Evolutionary conservation across 192 early-diverging fungal genomes (phyloP).

Genomic region (Linderina pennispora): DNA sequence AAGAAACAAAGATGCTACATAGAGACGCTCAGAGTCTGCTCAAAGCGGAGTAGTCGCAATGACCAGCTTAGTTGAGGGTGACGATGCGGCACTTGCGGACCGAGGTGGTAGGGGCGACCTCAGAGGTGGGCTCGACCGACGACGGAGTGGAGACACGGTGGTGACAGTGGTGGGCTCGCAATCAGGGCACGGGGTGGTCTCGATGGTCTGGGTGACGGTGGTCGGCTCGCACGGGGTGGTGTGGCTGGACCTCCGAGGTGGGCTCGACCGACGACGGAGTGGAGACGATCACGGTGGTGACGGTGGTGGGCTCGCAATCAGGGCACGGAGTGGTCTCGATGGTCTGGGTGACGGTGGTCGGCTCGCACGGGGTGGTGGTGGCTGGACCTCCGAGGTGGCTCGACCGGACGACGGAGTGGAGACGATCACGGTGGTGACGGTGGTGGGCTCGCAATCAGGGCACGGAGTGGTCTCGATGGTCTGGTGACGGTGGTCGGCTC

Average conservation of each 20-base stretch:
- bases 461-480: too few species aligned
- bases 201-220: neutral
- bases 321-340: neutral
- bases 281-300: neutral
- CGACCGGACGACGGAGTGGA: too few species aligned
- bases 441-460: too few species aligned
- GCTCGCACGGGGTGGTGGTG: neutral
- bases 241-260: neutral
- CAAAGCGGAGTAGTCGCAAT: too few species aligned
- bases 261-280: neutral
- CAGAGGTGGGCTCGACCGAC: neutral
- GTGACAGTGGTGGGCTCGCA: neutral
- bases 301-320: neutral
- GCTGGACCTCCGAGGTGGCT: too few species aligned
- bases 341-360: neutral
- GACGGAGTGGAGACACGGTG: neutral
- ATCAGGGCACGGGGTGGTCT: neutral
- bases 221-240: neutral
- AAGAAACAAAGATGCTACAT: too few species aligned
- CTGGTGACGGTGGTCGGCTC: too few species aligned
- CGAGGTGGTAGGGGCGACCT: neutral
- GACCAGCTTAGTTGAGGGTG: neutral
- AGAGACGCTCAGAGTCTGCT: too few species aligned
- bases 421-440: too few species aligned
- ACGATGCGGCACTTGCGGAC: neutral